Evolutionary conservation across 2,329 filamentous ascomycete species (phyloP), one percentile per base, ranked within the genome.

Genomic region (Beauveria medogensis): DNA sequence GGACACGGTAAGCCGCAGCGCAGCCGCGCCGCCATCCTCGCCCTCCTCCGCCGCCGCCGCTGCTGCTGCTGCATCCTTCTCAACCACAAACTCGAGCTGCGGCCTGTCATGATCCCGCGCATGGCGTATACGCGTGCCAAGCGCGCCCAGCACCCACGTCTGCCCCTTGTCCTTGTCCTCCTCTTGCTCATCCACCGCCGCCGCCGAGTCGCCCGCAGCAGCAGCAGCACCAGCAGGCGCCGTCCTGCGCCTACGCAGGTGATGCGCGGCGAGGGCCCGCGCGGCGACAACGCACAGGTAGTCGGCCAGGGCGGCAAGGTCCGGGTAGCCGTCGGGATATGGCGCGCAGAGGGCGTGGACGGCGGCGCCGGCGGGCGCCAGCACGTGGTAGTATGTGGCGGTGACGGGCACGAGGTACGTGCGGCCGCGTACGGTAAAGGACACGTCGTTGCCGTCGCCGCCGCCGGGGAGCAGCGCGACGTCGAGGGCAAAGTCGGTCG

Each of bases 231-330:
- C 12, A 6, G 40, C 24, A 3, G 20, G 4, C 10, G 43, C 43
- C 18, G 59, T 56, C 34, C 55, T 41, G 18, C 73, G 65, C 37
- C 64, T 63, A 24, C 67, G 64, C 34, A 77, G 66, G 53, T 71
- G 69, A 59, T 72, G 71, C 10, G 74, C 68, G 0, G 75, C 69
- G 3, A 82, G 69, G 47, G 72, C 71, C 50, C 75, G 78, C 26
- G 73, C 66, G 8, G 76, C 71, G 14, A 78, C 76, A 20, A 74
- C 74, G 60, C 73, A 70, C 9, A 83, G 65, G 67, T 82, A 82
- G 64, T 76, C 74, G 14, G 73, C 69, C 6, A 82, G 73, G 40
- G 79, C 77, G 10, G 66, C 63, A 18, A 79, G 69, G 63, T 74
- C 74, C 0, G 77, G 74, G 63, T 82, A 83, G 6, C 73, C 71